phyloP scores from a whole-genome alignment of 2,329 filamentous ascomycete species.

The Fusarium sp. region DNA sequence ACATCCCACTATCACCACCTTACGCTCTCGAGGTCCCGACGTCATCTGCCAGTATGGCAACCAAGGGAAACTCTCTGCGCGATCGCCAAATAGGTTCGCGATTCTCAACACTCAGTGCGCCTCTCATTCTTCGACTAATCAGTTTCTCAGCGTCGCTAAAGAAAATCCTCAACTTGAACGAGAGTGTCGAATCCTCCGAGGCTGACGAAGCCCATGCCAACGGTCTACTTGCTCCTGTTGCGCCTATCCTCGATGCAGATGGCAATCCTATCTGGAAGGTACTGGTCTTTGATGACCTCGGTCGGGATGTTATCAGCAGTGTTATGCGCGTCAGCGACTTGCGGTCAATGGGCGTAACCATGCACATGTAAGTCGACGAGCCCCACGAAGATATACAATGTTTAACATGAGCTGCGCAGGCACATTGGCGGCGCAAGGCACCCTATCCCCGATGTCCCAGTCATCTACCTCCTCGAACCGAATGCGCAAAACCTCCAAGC shows the following conservation, averaged over 20 bases:
- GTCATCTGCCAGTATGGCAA: slow-evolving; percentile 52
- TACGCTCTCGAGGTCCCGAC: slow-evolving; percentile 22
- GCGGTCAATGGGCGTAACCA: slow-evolving; percentile 91
- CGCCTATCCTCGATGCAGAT: slow-evolving; percentile 84
- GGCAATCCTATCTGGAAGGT: slow-evolving; percentile 98
- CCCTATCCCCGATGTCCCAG: slow-evolving; percentile 94
- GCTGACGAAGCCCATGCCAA: slow-evolving; percentile 70
- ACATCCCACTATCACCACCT: slow-evolving; percentile 38
- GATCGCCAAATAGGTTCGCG: slow-evolving; percentile 59
- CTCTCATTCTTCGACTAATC: slow-evolving; percentile 2
- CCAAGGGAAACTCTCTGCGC: slow-evolving; percentile 56
- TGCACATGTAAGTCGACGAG: slow-evolving; percentile 75
- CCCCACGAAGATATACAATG: background rate
- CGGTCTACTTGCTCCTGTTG: slow-evolving; percentile 71
- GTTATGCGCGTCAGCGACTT: slow-evolving; percentile 94
- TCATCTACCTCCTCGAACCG: slow-evolving; percentile 95
- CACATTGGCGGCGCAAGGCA: slow-evolving; percentile 84
- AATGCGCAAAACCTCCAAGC: slow-evolving; percentile 79
- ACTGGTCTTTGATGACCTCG: slow-evolving; percentile 89
- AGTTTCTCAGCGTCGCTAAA: slow-evolving; percentile 80
- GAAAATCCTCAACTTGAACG: slow-evolving; percentile 94
- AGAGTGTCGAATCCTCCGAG: slow-evolving; percentile 67
- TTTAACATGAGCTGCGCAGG: slow-evolving; percentile 55
- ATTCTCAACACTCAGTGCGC: background rate
- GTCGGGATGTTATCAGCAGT: slow-evolving; percentile 95